phyloP scores from a whole-genome alignment of 2,329 filamentous ascomycete species.

The Trichoderma afroharzianum region DNA sequence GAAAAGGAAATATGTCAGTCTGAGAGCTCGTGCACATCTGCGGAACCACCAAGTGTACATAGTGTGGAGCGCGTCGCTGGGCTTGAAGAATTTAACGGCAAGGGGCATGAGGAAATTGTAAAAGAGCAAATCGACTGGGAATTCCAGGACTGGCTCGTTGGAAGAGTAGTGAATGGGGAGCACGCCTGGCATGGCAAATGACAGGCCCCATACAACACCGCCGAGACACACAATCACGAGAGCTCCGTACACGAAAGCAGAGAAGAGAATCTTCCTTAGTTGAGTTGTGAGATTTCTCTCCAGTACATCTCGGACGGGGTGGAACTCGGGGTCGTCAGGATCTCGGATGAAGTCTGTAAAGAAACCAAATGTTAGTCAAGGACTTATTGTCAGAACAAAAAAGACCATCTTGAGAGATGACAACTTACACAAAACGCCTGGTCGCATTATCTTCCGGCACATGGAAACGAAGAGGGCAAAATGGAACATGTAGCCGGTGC shows the following conservation, averaged over 20 bases:
- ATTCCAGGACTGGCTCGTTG: conserved; percentile 87
- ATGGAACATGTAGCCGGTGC: conserved; percentile 99
- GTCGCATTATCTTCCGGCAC: conserved; percentile 96
- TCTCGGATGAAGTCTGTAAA: conserved; percentile 85
- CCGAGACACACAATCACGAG: conserved; percentile 90
- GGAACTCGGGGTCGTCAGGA: conserved; percentile 96
- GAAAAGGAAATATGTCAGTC: conserved; percentile 90
- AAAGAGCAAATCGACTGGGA: conserved; percentile 88
- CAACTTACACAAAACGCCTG: conserved; percentile 80
- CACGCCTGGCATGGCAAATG: conserved; percentile 62
- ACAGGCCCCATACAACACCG: conserved; percentile 91
- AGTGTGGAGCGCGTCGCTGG: conserved; percentile 75
- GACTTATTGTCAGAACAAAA: neutral
- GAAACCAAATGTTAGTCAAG: neutral
- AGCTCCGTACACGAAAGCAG: conserved; percentile 90
- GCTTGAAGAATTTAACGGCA: conserved; percentile 77
- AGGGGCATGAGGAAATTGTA: conserved; percentile 96
- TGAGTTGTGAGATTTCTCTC: conserved; percentile 91
- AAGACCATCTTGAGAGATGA: neutral
- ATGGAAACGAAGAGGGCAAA: conserved; percentile 98
- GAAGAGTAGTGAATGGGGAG: conserved; percentile 92
- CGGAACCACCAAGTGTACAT: conserved; percentile 98
- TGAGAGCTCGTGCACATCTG: conserved; percentile 72
- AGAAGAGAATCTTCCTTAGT: conserved; percentile 92
- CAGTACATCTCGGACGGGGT: conserved; percentile 92